Conservation (phyloP, 768 basidiomycete genomes). For the Mycena vitilis region DNA sequence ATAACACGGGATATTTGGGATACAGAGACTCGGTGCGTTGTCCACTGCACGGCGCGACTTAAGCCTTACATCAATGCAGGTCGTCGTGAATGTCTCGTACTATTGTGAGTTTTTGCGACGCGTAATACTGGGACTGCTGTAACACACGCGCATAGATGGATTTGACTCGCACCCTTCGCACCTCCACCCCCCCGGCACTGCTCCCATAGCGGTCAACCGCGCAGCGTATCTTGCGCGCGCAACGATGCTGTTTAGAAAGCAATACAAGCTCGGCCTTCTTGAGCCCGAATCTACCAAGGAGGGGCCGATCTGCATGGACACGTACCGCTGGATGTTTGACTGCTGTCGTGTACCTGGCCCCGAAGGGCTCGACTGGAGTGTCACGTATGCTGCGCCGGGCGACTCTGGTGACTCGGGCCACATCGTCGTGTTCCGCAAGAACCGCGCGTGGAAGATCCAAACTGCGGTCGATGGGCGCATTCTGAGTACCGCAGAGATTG, state of each 20-base stretch:
- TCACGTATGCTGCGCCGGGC: conserved; percentile 69
- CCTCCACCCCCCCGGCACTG: conserved; percentile 55
- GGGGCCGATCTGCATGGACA: conserved; percentile 86
- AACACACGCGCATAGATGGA: conserved; percentile 65
- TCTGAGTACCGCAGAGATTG: conserved; percentile 72
- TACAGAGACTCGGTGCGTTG: conserved; percentile 84
- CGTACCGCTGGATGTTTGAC: conserved; percentile 94
- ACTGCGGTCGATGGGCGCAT: conserved; percentile 66
- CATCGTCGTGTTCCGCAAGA: conserved; percentile 87
- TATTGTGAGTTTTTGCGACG: conserved; percentile 72
- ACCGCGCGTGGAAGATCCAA: conserved; percentile 86
- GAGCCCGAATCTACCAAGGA: conserved; percentile 76
- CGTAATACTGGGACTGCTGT: not conserved
- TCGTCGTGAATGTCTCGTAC: conserved; percentile 94
- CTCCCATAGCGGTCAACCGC: conserved; percentile 59
- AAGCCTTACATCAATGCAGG: conserved; percentile 47
- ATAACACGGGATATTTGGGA: conserved; percentile 82
- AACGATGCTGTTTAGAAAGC: conserved; percentile 79
- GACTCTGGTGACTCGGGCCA: conserved; percentile 77
- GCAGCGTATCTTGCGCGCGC: conserved; percentile 80
- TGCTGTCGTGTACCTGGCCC: conserved; percentile 84
- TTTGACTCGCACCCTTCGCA: conserved; percentile 76
- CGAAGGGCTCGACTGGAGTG: conserved; percentile 81
- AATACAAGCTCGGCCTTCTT: conserved; percentile 73
- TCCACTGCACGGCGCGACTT: not conserved